phyloP scores from a whole-genome alignment of 2,329 filamentous ascomycete genomes.

The Colletotrichum tropicicola region DNA sequence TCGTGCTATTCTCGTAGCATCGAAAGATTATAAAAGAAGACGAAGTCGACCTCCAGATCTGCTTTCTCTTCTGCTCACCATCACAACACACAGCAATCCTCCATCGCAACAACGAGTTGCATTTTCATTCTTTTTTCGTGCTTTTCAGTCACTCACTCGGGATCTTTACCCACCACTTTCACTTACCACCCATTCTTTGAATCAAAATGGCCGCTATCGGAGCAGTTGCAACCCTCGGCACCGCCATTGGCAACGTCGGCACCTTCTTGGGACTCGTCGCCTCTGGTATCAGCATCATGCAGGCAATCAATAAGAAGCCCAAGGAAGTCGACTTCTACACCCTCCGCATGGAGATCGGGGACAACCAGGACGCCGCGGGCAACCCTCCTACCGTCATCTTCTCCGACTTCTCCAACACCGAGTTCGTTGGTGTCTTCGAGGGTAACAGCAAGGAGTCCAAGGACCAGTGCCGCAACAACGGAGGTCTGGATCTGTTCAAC shows the following conservation, averaged over 20 bases:
- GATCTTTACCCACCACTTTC: slow-evolving; percentile 1
- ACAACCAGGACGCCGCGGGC: slow-evolving; percentile 11
- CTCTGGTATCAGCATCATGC: slow-evolving; percentile 1
- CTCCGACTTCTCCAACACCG: slow-evolving; percentile 3
- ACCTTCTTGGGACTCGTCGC: slow-evolving; percentile 4
- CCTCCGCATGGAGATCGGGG: slow-evolving; percentile 10
- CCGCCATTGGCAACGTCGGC: background rate
- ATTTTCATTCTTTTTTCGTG: background rate
- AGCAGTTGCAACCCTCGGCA: slow-evolving; percentile 12
- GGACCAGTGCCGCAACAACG: slow-evolving; percentile 5
- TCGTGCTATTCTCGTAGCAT: background rate
- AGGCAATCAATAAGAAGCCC: slow-evolving; percentile 2
- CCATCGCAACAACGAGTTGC: background rate
- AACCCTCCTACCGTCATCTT: slow-evolving; percentile 8
- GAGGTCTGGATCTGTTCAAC: background rate
- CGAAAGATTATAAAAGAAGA: background rate
- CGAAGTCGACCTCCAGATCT: background rate
- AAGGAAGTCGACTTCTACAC: slow-evolving; percentile 10
- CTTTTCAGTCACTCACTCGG: slow-evolving; percentile 11
- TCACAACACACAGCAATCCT: background rate
- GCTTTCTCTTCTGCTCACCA: background rate
- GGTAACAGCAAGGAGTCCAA: slow-evolving; percentile 5
- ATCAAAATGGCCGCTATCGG: slow-evolving; percentile 14
- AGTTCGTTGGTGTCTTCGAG: background rate
- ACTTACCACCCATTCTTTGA: background rate